Evolutionary conservation across 768 basidiomycete genomes (phyloP).

Genomic region (Naganishia randhawae): DNA sequence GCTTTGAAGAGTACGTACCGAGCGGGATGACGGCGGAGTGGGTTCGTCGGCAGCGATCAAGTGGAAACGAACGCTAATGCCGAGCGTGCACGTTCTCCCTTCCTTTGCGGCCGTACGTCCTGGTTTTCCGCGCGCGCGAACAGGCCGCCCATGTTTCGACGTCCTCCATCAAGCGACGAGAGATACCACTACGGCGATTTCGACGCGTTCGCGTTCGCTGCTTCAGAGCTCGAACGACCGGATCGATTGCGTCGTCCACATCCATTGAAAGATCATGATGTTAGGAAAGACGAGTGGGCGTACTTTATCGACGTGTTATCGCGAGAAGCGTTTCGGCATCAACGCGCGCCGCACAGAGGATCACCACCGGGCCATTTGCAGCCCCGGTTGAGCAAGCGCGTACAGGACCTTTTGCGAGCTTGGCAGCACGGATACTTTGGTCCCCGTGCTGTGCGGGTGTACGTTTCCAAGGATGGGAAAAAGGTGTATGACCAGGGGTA

Average conservation of each 20-base stretch:
- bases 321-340: constrained; percentile 21
- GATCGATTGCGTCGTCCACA: constrained; percentile 18
- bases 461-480: constrained; percentile 21
- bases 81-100: neutral
- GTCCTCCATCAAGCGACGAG: constrained; percentile 14
- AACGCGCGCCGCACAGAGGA: neutral
- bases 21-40: neutral
- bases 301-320: constrained; percentile 27
- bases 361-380: neutral
- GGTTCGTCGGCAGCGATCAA: neutral
- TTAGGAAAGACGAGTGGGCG: constrained; percentile 23
- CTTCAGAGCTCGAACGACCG: constrained; percentile 2
- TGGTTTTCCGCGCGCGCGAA: too few species aligned
- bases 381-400: constrained; percentile 23
- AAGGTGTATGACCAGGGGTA: constrained; percentile 19
- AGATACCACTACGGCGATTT: constrained; percentile 26
- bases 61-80: neutral
- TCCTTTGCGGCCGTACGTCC: neutral
- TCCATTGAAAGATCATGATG: constrained; percentile 22
- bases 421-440: constrained; percentile 30
- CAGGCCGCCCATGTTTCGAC: constrained; percentile 29
- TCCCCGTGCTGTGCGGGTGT: constrained; percentile 26
- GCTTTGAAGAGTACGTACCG: constrained; percentile 23
- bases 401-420: constrained; percentile 22
- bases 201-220: constrained; percentile 21